Conservation (phyloP, 108 stramenopile genomes). For the Tribonema minus region DNA sequence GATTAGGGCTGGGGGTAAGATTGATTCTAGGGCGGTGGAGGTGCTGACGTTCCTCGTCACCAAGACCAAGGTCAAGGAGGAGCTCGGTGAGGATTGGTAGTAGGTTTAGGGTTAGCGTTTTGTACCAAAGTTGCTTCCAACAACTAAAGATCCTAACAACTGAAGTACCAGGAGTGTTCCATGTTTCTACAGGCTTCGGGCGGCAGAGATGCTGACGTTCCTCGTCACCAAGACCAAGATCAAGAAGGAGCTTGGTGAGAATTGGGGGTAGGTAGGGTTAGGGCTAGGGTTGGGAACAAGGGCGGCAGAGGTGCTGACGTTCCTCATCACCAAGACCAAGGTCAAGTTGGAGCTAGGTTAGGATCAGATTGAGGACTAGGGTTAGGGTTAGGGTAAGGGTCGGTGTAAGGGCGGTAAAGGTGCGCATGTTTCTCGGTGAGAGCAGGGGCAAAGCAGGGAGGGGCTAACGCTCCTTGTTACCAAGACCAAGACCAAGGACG, state of each 20-base stretch:
- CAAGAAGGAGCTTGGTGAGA: constrained; percentile 78
- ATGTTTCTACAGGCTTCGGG: too few species aligned
- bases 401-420: too few species aligned
- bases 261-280: too few species aligned
- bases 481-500: constrained; percentile 77
- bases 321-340: constrained; percentile 76
- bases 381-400: too few species aligned
- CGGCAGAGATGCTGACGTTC: constrained; percentile 81
- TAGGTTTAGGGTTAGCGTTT: too few species aligned
- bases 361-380: too few species aligned
- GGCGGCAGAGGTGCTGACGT: constrained; percentile 81
- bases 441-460: constrained; percentile 84
- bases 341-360: constrained; percentile 58
- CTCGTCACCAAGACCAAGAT: constrained; percentile 71
- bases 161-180: too few species aligned
- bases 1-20: too few species aligned
- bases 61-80: constrained; percentile 75
- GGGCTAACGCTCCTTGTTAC: constrained; percentile 75
- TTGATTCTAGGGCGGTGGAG: constrained; percentile 89
- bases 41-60: constrained; percentile 76
- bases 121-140: too few species aligned
- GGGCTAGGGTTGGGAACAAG: too few species aligned
- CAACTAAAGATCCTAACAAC: too few species aligned
- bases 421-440: too few species aligned
- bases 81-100: constrained; percentile 9